phyloP scores from a whole-genome alignment of 192 early-diverging fungal species.

The Coemansia sp. region DNA sequence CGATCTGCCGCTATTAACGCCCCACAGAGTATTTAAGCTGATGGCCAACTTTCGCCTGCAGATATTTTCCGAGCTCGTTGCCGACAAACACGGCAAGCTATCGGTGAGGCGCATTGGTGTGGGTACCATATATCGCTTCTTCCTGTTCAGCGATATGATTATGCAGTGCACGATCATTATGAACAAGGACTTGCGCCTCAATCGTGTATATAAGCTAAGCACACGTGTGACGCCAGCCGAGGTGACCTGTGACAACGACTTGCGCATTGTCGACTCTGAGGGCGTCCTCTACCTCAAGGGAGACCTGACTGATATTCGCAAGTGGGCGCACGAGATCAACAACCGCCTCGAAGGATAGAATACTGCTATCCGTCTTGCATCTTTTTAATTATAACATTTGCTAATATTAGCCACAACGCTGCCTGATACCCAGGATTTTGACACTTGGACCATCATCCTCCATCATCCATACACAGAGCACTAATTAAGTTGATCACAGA shows the following conservation, averaged over 20 bases:
- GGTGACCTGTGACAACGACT: constrained; percentile 35
- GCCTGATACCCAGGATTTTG: background rate
- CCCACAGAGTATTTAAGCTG: constrained; percentile 61
- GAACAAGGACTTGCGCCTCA: constrained; percentile 46
- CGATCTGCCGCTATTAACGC: constrained; percentile 54
- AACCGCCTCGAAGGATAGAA: constrained; percentile 32
- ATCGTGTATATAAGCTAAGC: constrained; percentile 37
- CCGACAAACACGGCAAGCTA: constrained; percentile 6
- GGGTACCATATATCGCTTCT: constrained; percentile 59
- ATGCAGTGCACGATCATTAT: constrained; percentile 57
- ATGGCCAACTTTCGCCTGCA: constrained; percentile 55
- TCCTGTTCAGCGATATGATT: constrained; percentile 75
- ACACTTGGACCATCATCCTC: background rate
- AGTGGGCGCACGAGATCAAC: constrained; percentile 55
- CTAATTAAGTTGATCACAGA: too few relatives aligned
- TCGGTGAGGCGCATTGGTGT: constrained; percentile 30
- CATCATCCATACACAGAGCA: background rate
- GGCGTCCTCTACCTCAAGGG: constrained; percentile 52
- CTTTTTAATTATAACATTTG: background rate
- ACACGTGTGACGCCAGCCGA: constrained; percentile 38
- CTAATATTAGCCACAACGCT: background rate
- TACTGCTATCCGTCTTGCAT: background rate
- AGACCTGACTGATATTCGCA: constrained; percentile 23
- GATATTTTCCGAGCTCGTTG: constrained; percentile 23
- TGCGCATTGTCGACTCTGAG: constrained; percentile 47